These are phyloP conservation scores for Quambalaria eucalypti DNA, from an alignment of 1,284 basidiomycete species.

Conservation along the genomic window DNA sequence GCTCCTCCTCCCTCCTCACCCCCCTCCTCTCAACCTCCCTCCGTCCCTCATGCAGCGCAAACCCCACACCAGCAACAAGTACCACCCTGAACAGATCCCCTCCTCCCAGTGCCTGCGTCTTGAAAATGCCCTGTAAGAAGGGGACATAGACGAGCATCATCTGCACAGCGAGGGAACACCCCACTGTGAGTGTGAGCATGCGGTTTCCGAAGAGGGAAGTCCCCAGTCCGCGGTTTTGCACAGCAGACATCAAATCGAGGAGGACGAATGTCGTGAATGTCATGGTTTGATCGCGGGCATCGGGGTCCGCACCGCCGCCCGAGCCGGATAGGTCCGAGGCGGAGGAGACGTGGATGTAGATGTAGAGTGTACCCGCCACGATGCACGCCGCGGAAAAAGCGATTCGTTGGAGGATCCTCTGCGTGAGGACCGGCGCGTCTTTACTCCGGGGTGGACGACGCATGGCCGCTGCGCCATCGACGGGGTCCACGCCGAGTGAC, in stretches of 20 bases:
- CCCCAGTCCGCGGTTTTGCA: conserved; percentile 72
- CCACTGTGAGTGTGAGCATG: conserved; percentile 81
- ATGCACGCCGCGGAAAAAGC: conserved; percentile 84
- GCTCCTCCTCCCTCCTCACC: conserved; percentile 1
- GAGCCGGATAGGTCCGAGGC: conserved; percentile 66
- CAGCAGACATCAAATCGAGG: conserved; percentile 84
- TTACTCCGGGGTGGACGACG: conserved; percentile 72
- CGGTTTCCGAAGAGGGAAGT: conserved; percentile 54
- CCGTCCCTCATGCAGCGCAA: conserved; percentile 69
- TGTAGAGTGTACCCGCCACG: conserved; percentile 74
- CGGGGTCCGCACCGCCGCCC: conserved; percentile 68
- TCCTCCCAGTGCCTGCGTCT: conserved; percentile 68
- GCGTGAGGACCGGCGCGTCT: conserved; percentile 74
- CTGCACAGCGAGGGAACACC: conserved; percentile 71
- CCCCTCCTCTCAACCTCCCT: conserved; percentile 63
- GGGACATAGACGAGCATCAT: conserved; percentile 81
- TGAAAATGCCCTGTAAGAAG: conserved; percentile 81
- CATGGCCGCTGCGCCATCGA: conserved; percentile 77
- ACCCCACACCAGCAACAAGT: conserved; percentile 61
- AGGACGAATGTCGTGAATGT: conserved; percentile 96
- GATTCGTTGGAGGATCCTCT: conserved; percentile 65
- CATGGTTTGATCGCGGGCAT: conserved; percentile 84
- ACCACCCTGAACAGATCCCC: conserved; percentile 67
- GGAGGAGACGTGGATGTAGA: too few relatives aligned
- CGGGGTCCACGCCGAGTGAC: conserved; percentile 90